Conservation (phyloP, 2,329 filamentous ascomycete genomes). For the Coniochaeta prunicola region DNA sequence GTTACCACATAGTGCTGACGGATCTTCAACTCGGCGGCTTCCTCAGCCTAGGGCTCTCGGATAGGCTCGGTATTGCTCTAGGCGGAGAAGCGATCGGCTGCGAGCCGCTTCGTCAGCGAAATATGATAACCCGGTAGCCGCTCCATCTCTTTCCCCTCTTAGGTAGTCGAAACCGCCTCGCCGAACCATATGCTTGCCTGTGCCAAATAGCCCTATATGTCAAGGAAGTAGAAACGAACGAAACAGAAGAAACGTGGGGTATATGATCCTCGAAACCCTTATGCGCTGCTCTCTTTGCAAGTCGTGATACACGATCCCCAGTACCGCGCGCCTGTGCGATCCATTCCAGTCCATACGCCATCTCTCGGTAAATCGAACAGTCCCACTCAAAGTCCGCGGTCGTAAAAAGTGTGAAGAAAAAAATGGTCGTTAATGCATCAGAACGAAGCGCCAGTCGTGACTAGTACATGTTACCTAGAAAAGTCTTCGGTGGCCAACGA, state of each 20-base stretch:
- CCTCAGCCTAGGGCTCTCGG: too few species aligned
- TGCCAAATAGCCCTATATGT: background rate
- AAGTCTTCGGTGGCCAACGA: background rate
- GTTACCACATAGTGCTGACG: too few species aligned
- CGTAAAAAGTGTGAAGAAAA: background rate
- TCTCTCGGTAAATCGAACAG: background rate
- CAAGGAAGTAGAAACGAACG: background rate
- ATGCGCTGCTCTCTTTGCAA: background rate
- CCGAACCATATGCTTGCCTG: background rate
- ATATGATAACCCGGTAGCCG: background rate
- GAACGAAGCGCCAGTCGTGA: background rate
- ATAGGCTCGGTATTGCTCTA: too few species aligned
- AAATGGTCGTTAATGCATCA: conserved; percentile 1
- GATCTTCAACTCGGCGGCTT: too few species aligned
- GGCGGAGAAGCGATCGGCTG: background rate
- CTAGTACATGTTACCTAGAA: background rate
- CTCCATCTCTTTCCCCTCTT: background rate
- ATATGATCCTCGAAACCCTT: background rate
- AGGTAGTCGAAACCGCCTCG: background rate
- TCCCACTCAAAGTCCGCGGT: background rate
- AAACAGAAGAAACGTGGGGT: conserved; percentile 1
- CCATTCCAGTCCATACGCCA: background rate
- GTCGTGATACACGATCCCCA: background rate
- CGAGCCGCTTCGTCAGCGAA: background rate
- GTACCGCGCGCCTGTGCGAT: background rate